Evolutionary conservation across 176 grass and related monocot genomes (phyloP).

Genomic region (Oryza brachyantha): DNA sequence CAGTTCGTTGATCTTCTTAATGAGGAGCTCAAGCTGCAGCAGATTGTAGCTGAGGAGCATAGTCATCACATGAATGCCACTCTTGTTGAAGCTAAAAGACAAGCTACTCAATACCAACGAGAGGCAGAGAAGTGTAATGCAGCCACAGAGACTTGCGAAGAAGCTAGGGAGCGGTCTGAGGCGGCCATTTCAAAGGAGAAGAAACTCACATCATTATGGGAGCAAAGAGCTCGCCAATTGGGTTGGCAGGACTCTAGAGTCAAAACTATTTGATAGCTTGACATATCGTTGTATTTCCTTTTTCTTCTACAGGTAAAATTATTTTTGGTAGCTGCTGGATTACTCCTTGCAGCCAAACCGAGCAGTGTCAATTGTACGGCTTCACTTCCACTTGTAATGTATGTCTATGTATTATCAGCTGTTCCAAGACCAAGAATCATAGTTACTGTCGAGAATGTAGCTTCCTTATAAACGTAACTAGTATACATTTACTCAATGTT

Average conservation of each 20-base stretch:
- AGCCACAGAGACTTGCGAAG: constrained; percentile 89
- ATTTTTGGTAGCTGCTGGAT: constrained; percentile 27
- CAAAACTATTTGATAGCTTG: constrained; percentile 24
- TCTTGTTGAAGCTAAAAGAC: constrained; percentile 72
- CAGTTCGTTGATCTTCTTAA: constrained; percentile 84
- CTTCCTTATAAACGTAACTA: constrained; percentile 36
- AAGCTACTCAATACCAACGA: constrained; percentile 79
- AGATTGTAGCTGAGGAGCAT: constrained; percentile 78
- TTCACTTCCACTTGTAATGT: constrained; percentile 36
- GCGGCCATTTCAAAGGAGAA: constrained; percentile 68
- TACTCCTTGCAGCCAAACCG: constrained; percentile 15
- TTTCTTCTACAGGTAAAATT: constrained; percentile 26
- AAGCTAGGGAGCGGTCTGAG: constrained; percentile 69
- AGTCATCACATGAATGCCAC: constrained; percentile 80
- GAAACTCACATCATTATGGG: constrained; percentile 75
- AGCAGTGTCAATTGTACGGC: not conserved
- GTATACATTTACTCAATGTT: not conserved
- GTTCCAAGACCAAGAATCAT: not conserved
- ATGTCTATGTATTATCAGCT: constrained; percentile 25
- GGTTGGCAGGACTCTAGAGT: constrained; percentile 62
- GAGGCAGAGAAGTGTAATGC: constrained; percentile 90
- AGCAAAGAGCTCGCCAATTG: constrained; percentile 65
- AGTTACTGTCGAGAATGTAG: constrained; percentile 19
- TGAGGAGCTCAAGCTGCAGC: constrained; percentile 90
- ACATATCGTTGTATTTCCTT: not conserved